These are phyloP conservation scores for Aristolochia contorta DNA, from an alignment of 164 flowering plant genomes.

Conservation along the genomic window DNA sequence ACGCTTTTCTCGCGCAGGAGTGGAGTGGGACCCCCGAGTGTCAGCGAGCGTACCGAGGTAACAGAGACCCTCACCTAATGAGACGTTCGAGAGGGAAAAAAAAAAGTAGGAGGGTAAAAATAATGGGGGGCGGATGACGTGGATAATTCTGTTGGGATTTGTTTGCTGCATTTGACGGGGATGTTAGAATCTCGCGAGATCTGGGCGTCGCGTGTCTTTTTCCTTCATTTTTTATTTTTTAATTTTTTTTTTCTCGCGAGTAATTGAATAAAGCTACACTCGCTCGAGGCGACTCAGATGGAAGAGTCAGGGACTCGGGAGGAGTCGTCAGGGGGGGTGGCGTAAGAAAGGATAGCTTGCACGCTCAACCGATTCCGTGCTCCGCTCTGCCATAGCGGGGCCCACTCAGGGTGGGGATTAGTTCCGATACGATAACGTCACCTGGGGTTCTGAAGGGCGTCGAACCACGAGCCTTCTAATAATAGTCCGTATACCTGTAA, in stretches of 20 bases:
- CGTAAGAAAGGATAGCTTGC: slow-evolving; percentile 1
- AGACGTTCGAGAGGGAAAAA: background rate
- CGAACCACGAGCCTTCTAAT: slow-evolving; percentile 4
- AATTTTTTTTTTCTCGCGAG: background rate
- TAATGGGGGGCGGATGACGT: slow-evolving; percentile 2
- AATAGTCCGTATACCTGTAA: background rate
- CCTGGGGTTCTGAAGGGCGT: slow-evolving; percentile 2
- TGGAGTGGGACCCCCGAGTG: slow-evolving; percentile 1
- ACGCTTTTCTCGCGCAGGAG: slow-evolving; percentile 1
- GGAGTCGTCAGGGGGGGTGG: background rate
- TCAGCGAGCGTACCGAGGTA: background rate
- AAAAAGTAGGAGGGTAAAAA: background rate
- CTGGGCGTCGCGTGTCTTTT: background rate
- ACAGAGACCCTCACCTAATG: background rate
- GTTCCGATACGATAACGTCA: slow-evolving; percentile 1
- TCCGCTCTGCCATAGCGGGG: slow-evolving; percentile 3
- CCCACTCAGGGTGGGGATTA: slow-evolving; percentile 1
- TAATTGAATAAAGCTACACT: background rate
- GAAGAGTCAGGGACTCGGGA: too few species aligned
- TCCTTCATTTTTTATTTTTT: too few species aligned
- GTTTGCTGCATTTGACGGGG: slow-evolving; percentile 1
- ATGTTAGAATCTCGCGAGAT: background rate
- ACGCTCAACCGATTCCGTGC: background rate
- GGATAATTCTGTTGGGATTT: background rate
- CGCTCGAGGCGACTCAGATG: too few species aligned